These are phyloP conservation scores for Verbena officinalis DNA, from an alignment of 257 asterid species.

Conservation along the genomic window DNA sequence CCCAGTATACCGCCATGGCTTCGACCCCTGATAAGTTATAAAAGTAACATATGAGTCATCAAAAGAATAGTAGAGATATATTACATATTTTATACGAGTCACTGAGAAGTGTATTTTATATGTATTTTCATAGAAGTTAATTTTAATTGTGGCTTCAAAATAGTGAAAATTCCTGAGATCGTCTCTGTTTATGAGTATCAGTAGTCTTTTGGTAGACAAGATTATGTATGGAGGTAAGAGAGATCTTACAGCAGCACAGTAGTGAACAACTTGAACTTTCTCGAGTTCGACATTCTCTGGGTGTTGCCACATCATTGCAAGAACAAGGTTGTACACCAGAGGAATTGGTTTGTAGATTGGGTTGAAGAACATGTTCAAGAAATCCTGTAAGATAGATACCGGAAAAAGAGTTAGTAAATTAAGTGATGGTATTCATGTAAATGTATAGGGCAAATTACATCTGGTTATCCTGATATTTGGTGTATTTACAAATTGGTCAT, in stretches of 20 bases:
- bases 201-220: neutral
- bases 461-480: too few relatives aligned
- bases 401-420: neutral
- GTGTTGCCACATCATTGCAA: conserved; percentile 73
- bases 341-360: conserved; percentile 56
- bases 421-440: too few relatives aligned
- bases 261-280: conserved; percentile 58
- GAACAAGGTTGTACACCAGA: conserved; percentile 50
- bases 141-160: too few relatives aligned
- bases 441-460: too few relatives aligned
- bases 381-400: conserved; percentile 44
- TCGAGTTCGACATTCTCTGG: conserved; percentile 59
- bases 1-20: conserved; percentile 71
- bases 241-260: conserved; percentile 55
- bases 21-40: conserved; percentile 47
- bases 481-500: too few relatives aligned
- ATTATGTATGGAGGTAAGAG: neutral
- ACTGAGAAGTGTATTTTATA: too few relatives aligned
- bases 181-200: too few relatives aligned
- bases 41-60: neutral
- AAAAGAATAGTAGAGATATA: too few relatives aligned
- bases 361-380: conserved; percentile 65
- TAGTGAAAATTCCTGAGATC: too few relatives aligned
- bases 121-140: too few relatives aligned
- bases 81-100: too few relatives aligned